These are phyloP conservation scores for Bipolaris gigantea DNA, from an alignment of 2,329 filamentous ascomycete genomes.

Conservation along the genomic window DNA sequence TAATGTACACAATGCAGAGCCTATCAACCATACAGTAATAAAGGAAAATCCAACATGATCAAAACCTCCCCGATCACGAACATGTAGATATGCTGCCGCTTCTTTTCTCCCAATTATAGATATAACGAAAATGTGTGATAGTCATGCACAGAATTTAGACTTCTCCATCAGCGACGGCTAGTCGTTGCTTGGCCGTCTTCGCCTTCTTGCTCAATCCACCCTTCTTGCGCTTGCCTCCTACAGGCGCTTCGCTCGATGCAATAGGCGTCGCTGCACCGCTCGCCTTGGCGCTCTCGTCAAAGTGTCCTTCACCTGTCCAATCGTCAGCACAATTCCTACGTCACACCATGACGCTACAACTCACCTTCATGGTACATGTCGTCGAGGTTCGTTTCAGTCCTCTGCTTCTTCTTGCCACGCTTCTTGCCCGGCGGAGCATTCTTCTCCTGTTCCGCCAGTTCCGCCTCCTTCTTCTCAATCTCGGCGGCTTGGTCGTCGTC, in stretches of 20 bases:
- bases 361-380: slow-evolving; percentile 99
- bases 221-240: slow-evolving; percentile 55
- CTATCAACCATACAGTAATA: slow-evolving; percentile 1
- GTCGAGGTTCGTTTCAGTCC: slow-evolving; percentile 70
- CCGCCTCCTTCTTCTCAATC: slow-evolving; percentile 89
- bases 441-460: slow-evolving; percentile 69
- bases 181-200: slow-evolving; percentile 54
- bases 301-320: slow-evolving; percentile 83
- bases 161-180: slow-evolving; percentile 53
- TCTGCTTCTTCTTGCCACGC: slow-evolving; percentile 67
- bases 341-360: slow-evolving; percentile 35
- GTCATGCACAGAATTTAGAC: slow-evolving; percentile 25
- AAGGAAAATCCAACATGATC: slow-evolving; percentile 4
- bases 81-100: slow-evolving; percentile 1
- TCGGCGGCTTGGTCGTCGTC: slow-evolving; percentile 95
- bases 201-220: slow-evolving; percentile 53
- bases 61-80: not conserved
- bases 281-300: slow-evolving; percentile 84
- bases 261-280: slow-evolving; percentile 85
- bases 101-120: slow-evolving; percentile 10
- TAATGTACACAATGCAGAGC: slow-evolving; percentile 22
- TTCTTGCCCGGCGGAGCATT: slow-evolving; percentile 45
- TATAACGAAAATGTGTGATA: slow-evolving; percentile 14
- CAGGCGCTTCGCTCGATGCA: slow-evolving; percentile 47
- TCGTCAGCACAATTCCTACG: slow-evolving; percentile 26